Base-by-base conservation (phyloP, 2,329 filamentous ascomycete genomes). In the Penicillium freii region DNA sequence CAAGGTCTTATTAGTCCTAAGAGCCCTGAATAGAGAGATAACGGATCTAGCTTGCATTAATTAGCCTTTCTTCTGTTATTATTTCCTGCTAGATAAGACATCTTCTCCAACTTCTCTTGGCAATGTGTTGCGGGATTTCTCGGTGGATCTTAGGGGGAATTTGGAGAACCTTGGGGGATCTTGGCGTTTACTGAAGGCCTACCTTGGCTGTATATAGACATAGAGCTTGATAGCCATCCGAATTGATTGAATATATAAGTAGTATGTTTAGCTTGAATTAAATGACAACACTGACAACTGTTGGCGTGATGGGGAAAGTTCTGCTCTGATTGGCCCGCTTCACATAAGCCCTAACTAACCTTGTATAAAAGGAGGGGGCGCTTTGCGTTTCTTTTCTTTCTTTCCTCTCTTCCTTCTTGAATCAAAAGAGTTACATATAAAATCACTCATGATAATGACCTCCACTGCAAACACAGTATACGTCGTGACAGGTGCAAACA, bases 401-500 rank as follows among this genome's bases (percentile, higher is more conserved):
- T 31, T 23, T n/a, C 6, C n/a, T 21, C 29, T 19, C 2, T 40
- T 40, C 1, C 19, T 36, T 21, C 42, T 29, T 31, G 2, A 8
- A 52, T 6, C 2, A n/a, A 38, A 27, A 15, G 4, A 19, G 5
- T 7, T 29, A 7, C 17, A n/a, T 19, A 40, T 8, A 29, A 9
- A n/a, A 8, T 2, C 7, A 23, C 15, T 4, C n/a, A 33, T 4
- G 13, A 44, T 25, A 23, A 53, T 52, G 40, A 3, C 33, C 5
- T 19, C 48, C 23, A 33, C 13, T 9, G 9, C 13, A 23, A 58
- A 62, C 45, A 72, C 67, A 5, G 66, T 76, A 7, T 70, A 66
- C 51, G 38, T 69, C 21, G 59, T 72, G 36, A 71, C 69, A 4
- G 69, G 70, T 11, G 65, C 68, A 11, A 72, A 69, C 48, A 59